Base-by-base conservation (phyloP, 345 rosid species). In the Clausena lansium region DNA sequence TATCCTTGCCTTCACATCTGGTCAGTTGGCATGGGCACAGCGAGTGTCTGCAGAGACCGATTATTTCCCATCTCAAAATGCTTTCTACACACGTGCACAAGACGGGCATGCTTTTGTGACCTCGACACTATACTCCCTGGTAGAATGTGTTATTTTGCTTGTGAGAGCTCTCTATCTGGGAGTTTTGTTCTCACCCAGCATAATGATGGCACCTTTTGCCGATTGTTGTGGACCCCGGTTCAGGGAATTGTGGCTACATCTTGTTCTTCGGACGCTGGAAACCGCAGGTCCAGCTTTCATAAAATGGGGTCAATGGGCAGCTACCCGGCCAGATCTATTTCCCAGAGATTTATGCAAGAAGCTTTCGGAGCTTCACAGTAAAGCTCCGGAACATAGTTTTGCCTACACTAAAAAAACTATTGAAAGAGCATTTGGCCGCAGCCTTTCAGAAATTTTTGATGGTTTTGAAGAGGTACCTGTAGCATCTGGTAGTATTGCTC, bases 221-320 rank as follows among this genome's bases (percentile, higher is more conserved):
- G 90, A 86, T 62, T 5, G 22, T 15, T 90, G 83, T 59, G 98
- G 98, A 57, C 75, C 90, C 28, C 75, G 81, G 14, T 94, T 83
- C 72, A 88, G 98, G 78, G 87, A 88, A 39, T 1, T 83, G 35
- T 90, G 91, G 92, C 92, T 89, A 78, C 89, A 83, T 79, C 83
- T 94, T 74, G 91, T 97, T 54, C 98, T 79, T 80, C 87, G 89
- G 20, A 90, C 98, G 10, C 82, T 97, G 77, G 98, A 91, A 74
- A 82, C 6, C 67, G 98, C 98, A 39, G 99, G 99, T 74, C 99
- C 99, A 68, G 99, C 99, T 45, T 94, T 97, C 77, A 97, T 97
- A 79, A 97, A 97, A 80, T 94, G 97, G 93, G 99, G 99, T 28
- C 99, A 97, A 73, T 97, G 99, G 98, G 93, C 98, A 27, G 99